Percentiles rank a stretch among this genome's conserved stretches.
Conservation (phyloP, 768 basidiomycete genomes). For the Mycena latifolia region DNA sequence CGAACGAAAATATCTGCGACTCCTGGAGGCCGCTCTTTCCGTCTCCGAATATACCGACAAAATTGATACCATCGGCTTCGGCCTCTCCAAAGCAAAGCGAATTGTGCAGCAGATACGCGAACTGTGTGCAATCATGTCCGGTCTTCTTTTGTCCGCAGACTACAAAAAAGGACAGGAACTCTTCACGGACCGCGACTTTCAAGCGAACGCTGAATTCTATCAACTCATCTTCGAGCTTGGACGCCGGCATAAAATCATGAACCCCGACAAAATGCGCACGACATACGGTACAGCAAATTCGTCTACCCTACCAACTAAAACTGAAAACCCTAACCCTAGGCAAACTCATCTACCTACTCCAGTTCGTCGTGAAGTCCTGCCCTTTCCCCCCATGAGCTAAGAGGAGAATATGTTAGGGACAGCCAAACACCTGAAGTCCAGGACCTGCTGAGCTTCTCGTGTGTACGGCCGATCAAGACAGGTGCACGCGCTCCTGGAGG, state of each 20-base stretch:
- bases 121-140: constrained; percentile 89
- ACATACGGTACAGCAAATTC: constrained; percentile 71
- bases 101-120: constrained; percentile 91
- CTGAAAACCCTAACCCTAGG: too few species aligned
- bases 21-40: constrained; percentile 86
- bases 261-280: constrained; percentile 91
- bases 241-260: constrained; percentile 91
- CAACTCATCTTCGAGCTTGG: constrained; percentile 87
- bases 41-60: constrained; percentile 94
- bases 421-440: constrained; percentile 87
- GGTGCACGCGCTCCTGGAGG: constrained; percentile 78
- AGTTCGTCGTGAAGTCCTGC: constrained; percentile 55
- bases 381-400: constrained; percentile 19
- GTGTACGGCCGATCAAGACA: constrained; percentile 82
- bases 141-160: constrained; percentile 84
- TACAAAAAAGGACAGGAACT: constrained; percentile 92
- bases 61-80: constrained; percentile 85
- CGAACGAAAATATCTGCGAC: constrained; percentile 88
- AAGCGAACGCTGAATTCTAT: constrained; percentile 84
- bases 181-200: constrained; percentile 85
- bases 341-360: constrained; percentile 74
- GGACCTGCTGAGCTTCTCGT: constrained; percentile 83
- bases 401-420: constrained; percentile 62
- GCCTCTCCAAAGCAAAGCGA: constrained; percentile 86
- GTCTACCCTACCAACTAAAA: too few species aligned